These are phyloP conservation scores for Erodium texanum DNA, from an alignment of 441 rosid genomes.

Conservation along the genomic window DNA sequence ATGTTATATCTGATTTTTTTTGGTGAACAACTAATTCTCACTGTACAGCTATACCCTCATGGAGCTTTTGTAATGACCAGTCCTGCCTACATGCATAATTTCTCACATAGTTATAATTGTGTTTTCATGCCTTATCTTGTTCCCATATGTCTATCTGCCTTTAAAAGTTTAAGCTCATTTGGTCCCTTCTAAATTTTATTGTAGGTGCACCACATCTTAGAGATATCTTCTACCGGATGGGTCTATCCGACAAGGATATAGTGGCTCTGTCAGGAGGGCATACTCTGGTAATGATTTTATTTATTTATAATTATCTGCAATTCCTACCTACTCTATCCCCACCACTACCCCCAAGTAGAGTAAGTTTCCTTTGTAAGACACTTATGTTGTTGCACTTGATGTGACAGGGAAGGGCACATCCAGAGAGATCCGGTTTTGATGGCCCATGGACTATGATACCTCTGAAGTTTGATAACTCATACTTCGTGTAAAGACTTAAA, in stretches of 20 bases:
- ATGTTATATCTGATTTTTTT: not conserved
- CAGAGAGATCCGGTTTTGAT: conserved; percentile 65
- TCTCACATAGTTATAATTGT: no score
- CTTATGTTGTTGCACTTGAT: conserved; percentile 3
- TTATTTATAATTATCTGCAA: no score
- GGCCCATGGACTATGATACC: conserved; percentile 87
- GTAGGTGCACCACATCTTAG: not conserved
- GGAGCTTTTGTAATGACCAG: not conserved
- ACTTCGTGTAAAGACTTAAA: conserved; percentile 43
- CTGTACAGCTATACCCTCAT: not conserved
- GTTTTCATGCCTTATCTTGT: no score
- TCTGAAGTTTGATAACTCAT: conserved; percentile 70
- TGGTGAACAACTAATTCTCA: not conserved
- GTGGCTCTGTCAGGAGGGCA: not conserved
- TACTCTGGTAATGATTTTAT: not conserved
- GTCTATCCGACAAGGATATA: not conserved
- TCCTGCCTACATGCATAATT: no score
- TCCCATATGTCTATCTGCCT: not conserved
- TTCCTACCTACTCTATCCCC: no score
- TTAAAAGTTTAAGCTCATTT: not conserved
- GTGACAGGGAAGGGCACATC: conserved; percentile 71
- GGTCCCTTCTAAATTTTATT: no score
- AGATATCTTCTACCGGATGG: not conserved
- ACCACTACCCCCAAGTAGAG: no score
- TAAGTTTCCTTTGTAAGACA: not conserved